A percentile compares a stretch with the other conserved stretches of the same genome.
Conservation (phyloP, 257 asterid species). For the Forsythia viridissima region DNA sequence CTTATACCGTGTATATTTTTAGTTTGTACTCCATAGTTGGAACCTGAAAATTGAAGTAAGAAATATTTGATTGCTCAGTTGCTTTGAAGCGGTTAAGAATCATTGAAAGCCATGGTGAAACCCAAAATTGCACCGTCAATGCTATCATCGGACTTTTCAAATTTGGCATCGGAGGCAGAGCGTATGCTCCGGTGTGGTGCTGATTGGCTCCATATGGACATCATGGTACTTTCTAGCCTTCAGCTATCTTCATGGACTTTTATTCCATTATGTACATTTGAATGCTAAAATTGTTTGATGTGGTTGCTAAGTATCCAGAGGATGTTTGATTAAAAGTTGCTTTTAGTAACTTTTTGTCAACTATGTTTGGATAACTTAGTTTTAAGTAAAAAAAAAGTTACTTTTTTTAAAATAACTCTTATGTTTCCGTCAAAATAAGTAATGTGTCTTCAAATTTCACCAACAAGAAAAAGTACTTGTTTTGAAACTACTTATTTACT, state of each 20-base stretch:
- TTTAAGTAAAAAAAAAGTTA: neutral
- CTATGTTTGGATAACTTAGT: neutral
- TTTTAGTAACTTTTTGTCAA: neutral
- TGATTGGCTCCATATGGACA: slow-evolving; percentile 99
- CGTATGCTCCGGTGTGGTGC: slow-evolving; percentile 83
- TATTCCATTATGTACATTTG: neutral
- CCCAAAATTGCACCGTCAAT: slow-evolving; percentile 88
- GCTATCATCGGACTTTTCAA: slow-evolving; percentile 93
- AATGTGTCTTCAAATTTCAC: neutral
- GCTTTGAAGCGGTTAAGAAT: neutral
- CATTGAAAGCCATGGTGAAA: slow-evolving; percentile 45
- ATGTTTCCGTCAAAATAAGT: neutral
- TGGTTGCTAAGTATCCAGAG: neutral
- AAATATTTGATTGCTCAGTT: slow-evolving; percentile 7
- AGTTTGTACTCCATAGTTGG: neutral
- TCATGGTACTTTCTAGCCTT: slow-evolving; percentile 57
- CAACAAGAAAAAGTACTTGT: neutral
- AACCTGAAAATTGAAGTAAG: neutral
- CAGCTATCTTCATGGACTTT: neutral
- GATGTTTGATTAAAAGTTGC: neutral
- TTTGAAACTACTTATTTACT: neutral
- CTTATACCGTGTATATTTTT: neutral
- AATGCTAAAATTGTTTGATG: neutral
- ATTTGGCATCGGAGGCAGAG: slow-evolving; percentile 83
- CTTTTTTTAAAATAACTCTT: too few relatives aligned